These are phyloP conservation scores for Colletotrichum orchidophilum DNA, from an alignment of 2,329 filamentous ascomycete species.

Conservation along the genomic window DNA sequence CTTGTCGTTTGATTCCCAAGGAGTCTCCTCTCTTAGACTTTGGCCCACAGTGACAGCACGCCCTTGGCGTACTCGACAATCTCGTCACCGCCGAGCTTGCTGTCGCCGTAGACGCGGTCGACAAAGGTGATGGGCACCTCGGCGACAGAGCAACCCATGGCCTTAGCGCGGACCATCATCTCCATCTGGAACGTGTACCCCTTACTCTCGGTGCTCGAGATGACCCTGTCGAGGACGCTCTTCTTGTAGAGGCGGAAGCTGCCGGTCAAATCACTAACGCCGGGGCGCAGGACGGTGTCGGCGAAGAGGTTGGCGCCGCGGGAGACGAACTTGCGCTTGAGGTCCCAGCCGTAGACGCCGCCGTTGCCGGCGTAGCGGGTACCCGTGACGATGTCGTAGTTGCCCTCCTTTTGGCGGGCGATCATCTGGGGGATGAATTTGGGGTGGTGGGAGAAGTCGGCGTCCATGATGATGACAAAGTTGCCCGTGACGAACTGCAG, in stretches of 20 bases:
- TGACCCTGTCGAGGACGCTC: constrained; percentile 87
- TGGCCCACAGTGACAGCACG: constrained; percentile 79
- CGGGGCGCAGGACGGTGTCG: constrained; percentile 90
- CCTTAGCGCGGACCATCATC: constrained; percentile 97
- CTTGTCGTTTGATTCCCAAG: too few relatives aligned
- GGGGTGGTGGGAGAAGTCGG: constrained; percentile 98
- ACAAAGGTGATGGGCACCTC: constrained; percentile 98
- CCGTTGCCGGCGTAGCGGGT: constrained; percentile 91
- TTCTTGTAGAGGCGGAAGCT: constrained; percentile 97
- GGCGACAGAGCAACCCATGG: constrained; percentile 91
- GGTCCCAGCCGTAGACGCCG: constrained; percentile 95
- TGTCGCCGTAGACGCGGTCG: constrained; percentile 93
- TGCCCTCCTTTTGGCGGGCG: constrained; percentile 74
- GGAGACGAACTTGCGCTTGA: constrained; percentile 87
- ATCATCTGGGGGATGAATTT: constrained; percentile 99
- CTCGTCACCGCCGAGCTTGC: constrained; percentile 92
- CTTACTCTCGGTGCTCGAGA: constrained; percentile 90
- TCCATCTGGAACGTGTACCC: constrained; percentile 99
- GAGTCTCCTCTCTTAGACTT: constrained; percentile 62
- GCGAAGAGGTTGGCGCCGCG: constrained; percentile 94
- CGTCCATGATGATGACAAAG: constrained; percentile 99
- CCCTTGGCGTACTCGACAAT: constrained; percentile 97
- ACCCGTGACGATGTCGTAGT: constrained; percentile 97
- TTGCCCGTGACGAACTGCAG: constrained; percentile 90
- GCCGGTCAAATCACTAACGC: constrained; percentile 94